Conservation (phyloP, 805 yeast genomes). For the Kluyveromyces siamensis region DNA sequence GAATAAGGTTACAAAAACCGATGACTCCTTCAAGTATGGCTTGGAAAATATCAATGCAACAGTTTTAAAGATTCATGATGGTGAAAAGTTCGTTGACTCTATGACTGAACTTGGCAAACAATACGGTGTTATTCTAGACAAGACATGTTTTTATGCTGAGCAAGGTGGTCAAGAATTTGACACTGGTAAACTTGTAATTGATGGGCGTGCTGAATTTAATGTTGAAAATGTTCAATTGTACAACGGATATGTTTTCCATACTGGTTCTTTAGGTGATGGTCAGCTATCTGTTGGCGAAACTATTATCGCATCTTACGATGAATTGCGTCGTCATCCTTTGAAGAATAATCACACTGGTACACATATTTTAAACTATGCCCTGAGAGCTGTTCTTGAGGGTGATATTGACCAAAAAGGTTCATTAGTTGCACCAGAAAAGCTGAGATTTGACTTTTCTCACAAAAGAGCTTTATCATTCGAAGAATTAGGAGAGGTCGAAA, state of each 20-base stretch:
- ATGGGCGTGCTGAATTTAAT: constrained; percentile 77
- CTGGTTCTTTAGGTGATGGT: constrained; percentile 81
- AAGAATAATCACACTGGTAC: constrained; percentile 99
- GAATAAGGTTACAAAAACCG: constrained; percentile 62
- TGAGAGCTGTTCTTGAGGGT: constrained; percentile 79
- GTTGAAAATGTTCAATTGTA: constrained; percentile 88
- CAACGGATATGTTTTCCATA: constrained; percentile 93
- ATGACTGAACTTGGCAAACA: constrained; percentile 41
- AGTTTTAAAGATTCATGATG: constrained; percentile 63
- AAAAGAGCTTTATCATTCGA: constrained; percentile 68
- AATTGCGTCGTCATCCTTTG: constrained; percentile 89
- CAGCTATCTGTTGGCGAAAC: constrained; percentile 53
- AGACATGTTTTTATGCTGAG: constrained; percentile 94
- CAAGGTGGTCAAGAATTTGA: constrained; percentile 99
- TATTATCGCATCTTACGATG: constrained; percentile 83
- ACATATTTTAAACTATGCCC: constrained; percentile 83
- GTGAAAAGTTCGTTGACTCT: constrained; percentile 49
- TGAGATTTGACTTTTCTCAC: constrained; percentile 94
- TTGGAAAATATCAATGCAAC: constrained; percentile 59
- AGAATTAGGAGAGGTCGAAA: constrained; percentile 71
- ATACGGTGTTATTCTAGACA: constrained; percentile 75
- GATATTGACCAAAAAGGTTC: constrained; percentile 95
- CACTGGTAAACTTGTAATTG: constrained; percentile 85
- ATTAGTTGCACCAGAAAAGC: constrained; percentile 86
- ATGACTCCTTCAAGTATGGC: constrained; percentile 74